Conservation (phyloP, 345 rosid species). For the Eucalyptus tenuipes region DNA sequence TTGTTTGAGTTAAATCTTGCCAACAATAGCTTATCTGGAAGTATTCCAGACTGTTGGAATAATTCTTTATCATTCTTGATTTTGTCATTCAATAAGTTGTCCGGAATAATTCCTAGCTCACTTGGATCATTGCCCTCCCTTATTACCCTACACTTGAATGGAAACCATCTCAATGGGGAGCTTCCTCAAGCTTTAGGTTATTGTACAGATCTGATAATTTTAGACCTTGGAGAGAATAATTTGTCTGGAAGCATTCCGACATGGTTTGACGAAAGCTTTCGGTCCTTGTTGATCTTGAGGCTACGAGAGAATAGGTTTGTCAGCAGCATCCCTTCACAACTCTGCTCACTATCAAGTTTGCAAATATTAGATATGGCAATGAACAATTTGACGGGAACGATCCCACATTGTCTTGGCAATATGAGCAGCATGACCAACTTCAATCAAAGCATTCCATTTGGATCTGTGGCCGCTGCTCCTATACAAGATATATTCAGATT, state of each 20-base stretch:
- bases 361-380: not conserved
- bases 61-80: accelerated
- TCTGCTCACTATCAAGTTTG: not conserved
- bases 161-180: too few species aligned
- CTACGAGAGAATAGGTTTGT: not conserved
- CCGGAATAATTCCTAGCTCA: not conserved
- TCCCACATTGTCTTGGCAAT: too few species aligned
- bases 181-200: too few species aligned
- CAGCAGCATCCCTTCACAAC: not conserved
- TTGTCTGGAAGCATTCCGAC: not conserved
- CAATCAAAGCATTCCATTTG: too few species aligned
- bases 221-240: not conserved
- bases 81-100: not conserved
- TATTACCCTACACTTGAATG: accelerated
- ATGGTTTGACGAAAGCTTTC: not conserved
- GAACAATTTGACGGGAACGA: too few species aligned
- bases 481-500: too few species aligned
- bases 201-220: accelerated
- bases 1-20: accelerated
- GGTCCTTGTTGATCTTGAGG: not conserved
- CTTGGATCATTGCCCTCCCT: accelerated
- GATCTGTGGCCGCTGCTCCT: accelerated
- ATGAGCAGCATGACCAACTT: too few species aligned
- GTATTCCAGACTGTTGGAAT: too few species aligned
- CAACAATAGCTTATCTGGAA: not conserved